A percentile compares a stretch with the other conserved stretches of the same genome.
Evolutionary conservation across 2,329 filamentous ascomycete species (phyloP).

Genomic region (Sporothrix phasma): DNA sequence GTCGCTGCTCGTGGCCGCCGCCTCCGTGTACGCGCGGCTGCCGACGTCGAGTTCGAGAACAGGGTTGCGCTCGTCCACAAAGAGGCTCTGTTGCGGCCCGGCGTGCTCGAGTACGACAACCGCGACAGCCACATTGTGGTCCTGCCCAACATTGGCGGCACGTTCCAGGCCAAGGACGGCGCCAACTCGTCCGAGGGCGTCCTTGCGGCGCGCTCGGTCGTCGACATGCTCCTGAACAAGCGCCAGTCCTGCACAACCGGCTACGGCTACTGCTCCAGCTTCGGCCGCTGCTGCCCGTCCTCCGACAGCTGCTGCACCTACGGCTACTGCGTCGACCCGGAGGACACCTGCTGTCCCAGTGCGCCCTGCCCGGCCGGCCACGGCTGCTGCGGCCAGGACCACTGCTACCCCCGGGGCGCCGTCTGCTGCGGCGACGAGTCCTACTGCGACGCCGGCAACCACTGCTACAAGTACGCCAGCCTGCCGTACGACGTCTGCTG

Average conservation of each 20-base stretch:
- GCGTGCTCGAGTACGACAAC: conserved; percentile 10
- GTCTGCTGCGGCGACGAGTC: conserved; percentile 21
- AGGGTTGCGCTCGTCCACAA: not conserved
- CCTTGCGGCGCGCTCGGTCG: not conserved
- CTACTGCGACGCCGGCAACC: conserved; percentile 20
- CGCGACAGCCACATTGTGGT: conserved; percentile 7
- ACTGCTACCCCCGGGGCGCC: conserved; percentile 20
- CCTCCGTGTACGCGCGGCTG: not conserved
- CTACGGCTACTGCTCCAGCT: conserved; percentile 19
- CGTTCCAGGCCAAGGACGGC: not conserved
- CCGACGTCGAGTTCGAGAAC: not conserved
- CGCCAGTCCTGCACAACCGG: conserved; percentile 18
- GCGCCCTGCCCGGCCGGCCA: conserved; percentile 18
- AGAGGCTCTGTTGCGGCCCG: not conserved
- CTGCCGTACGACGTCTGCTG: conserved; percentile 19
- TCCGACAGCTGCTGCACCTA: conserved; percentile 19
- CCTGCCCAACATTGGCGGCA: conserved; percentile 4
- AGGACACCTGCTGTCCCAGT: conserved; percentile 19
- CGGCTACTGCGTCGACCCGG: conserved; percentile 21
- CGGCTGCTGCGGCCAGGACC: conserved; percentile 19
- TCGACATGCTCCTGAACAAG: conserved; percentile 15
- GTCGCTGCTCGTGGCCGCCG: not conserved
- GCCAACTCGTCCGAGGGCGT: not conserved
- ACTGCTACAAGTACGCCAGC: conserved; percentile 15
- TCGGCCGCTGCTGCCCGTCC: conserved; percentile 18